Evolutionary conservation across 202 grass and related monocot species (phyloP).

Genomic region (Zizania palustris): DNA sequence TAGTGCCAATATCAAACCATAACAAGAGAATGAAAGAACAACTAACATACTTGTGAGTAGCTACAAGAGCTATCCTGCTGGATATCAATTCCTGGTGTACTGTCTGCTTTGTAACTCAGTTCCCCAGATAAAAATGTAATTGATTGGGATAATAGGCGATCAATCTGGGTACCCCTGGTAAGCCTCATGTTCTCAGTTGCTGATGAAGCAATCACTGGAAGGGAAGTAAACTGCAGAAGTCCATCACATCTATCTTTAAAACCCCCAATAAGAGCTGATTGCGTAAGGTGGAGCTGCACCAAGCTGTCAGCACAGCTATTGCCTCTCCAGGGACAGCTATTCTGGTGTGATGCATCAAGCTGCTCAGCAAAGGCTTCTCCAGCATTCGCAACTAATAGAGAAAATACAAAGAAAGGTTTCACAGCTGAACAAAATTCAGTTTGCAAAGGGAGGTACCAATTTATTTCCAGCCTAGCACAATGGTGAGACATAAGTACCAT

Average conservation of each 20-base stretch:
- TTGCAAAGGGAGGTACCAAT: conserved; percentile 44
- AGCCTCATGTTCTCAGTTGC: conserved; percentile 86
- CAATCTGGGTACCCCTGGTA: conserved; percentile 68
- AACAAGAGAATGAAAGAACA: background rate
- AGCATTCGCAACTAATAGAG: conserved; percentile 65
- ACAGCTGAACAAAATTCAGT: conserved; percentile 47
- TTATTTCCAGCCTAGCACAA: conserved; percentile 43
- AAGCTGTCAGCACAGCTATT: conserved; percentile 92
- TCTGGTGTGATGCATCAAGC: conserved; percentile 74
- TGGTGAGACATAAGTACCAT: conserved; percentile 29
- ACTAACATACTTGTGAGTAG: conserved; percentile 68
- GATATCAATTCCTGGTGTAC: conserved; percentile 54
- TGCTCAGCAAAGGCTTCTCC: conserved; percentile 80
- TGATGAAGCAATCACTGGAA: conserved; percentile 80
- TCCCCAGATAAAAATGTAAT: conserved; percentile 70
- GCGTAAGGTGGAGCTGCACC: conserved; percentile 81
- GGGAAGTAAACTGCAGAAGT: conserved; percentile 77
- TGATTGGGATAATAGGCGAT: conserved; percentile 70
- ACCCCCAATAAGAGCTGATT: conserved; percentile 76
- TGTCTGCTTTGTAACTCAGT: conserved; percentile 68
- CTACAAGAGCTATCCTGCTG: conserved; percentile 59
- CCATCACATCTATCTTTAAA: conserved; percentile 95
- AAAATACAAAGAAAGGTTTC: conserved; percentile 55
- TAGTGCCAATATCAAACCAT: conserved; percentile 1
- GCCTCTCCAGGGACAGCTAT: conserved; percentile 84